These are phyloP conservation scores for Penicillium malachiteum DNA, from an alignment of 495 filamentous ascomycete genomes.

Conservation along the genomic window DNA sequence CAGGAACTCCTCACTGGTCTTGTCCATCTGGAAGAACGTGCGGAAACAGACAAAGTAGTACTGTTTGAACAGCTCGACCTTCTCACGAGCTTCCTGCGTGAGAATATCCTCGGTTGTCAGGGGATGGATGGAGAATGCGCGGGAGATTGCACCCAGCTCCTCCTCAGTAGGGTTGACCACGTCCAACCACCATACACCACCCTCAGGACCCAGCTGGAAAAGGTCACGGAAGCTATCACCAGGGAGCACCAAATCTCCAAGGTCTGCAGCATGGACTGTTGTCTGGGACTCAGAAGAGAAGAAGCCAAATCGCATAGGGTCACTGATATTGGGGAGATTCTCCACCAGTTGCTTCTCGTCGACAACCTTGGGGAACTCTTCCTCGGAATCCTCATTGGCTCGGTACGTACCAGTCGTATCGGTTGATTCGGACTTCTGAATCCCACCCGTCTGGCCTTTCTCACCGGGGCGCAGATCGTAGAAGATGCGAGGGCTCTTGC, in stretches of 20 bases:
- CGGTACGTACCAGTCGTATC: constrained; percentile 16
- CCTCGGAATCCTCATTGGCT: constrained; percentile 8
- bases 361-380: constrained; percentile 24
- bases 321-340: constrained; percentile 43
- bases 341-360: constrained; percentile 35
- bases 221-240: constrained; percentile 87
- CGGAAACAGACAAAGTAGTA: constrained; percentile 99
- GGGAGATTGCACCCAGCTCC: constrained; percentile 82
- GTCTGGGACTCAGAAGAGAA: constrained; percentile 92
- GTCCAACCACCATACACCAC: constrained; percentile 93
- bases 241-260: constrained; percentile 83
- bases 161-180: constrained; percentile 87
- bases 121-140: constrained; percentile 85
- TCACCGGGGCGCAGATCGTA: constrained; percentile 56
- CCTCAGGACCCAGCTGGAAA: constrained; percentile 73
- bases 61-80: constrained; percentile 93
- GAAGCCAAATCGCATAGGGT: constrained; percentile 84
- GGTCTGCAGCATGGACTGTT: constrained; percentile 83
- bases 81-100: constrained; percentile 89
- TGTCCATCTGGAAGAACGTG: constrained; percentile 82
- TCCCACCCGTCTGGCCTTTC: constrained; percentile 25
- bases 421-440: constrained; percentile 32
- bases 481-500: constrained; percentile 55
- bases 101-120: constrained; percentile 94
- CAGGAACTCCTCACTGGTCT: constrained; percentile 71